Base-by-base conservation (phyloP, 2,329 filamentous ascomycete genomes). In the Ophiostoma ips region DNA sequence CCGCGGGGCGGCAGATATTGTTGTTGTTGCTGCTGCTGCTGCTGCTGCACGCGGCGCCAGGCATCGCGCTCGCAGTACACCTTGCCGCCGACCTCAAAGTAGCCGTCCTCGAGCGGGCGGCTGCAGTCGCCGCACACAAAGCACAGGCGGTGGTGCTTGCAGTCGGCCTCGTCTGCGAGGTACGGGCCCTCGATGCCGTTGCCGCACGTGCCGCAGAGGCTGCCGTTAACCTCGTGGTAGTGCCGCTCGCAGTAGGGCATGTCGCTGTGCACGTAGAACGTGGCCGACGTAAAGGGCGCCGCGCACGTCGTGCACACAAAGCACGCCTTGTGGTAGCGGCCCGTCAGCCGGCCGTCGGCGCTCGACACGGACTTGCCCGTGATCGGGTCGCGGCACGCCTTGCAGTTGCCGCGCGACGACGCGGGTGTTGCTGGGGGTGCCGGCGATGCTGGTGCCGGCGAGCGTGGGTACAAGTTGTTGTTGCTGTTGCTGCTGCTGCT, bases 161-260 rank as follows among this genome's bases (percentile, higher is more conserved):
- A 74, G 33, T 73, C 70, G 36, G 71, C 66, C 58, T 87, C 84
- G 30, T 92, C 94, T 63, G 95, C 88, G 35, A 95, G 72, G 59
- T 94, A 98, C 58, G 89, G 83, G 0, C 92, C 92, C 65, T 98
- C 92, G 57, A 98, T 96, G 13, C 92, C 92, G 11, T 72, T 71
- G 55, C 84, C 76, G 64, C 92, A 98, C 30, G 75, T 75, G 15
- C 77, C 76, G 63, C 92, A 98, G 1, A 95, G 69, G 44, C 87
- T 94, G 47, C 84, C 83, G 59, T 96, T 96, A 33, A 92, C 75
- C 63, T 84, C 77, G 67, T 98, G 92, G 63, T 96, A 98, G 65
- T 96, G 88, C 46, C 82, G 80, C 57, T 87, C 83, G 65, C 92
- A 96, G 66, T 90, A 95, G 0, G 92, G 92, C 52, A 79, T 75